Evolutionary conservation across 495 filamentous ascomycete species (phyloP), one percentile per base, ranked within the genome.

Genomic region (Bryoglossum gracile): DNA sequence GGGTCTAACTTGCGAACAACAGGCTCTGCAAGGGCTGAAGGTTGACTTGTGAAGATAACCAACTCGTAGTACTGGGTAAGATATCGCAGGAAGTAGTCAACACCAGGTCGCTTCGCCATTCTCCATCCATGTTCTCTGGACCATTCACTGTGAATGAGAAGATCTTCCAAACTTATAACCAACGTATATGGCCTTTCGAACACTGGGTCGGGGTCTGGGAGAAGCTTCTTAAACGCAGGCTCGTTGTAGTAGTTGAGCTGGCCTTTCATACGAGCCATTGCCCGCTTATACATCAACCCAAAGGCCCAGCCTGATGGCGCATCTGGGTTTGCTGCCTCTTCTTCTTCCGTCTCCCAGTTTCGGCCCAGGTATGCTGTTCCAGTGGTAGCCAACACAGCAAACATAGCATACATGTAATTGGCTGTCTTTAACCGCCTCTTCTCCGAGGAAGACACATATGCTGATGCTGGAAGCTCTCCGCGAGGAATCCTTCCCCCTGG

Each of bases 51-150:
- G 71, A 95, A 98, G 37, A 98, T 77, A 30, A 96, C 94, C 18
- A 98, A 74, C 64, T 98, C 92, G 65, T 95, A 98, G 73, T 97
- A 96, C 63, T 95, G 88, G 66, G 83, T 89, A 32, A 98, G 74
- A 62, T 98, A 98, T 60, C 85, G 87, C 45, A 98, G 66, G 71
- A 98, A 97, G 72, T 98, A 98, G 69, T 98, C 92, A 37, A 95
- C 75, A 33, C 92, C 92, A 22, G 92, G 92, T 26, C 92, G 80
- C 70, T 98, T 98, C 34, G 92, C 92, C 55, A 91, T 78, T 48
- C 91, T 81, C 91, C 92, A 98, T 22, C 92, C 92, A 57, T 96
- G 85, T 57, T 97, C 84, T 42, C 89, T 78, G 17, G 79, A 79
- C 92, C 92, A 98, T 58, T 94, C 86, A 63, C 83, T 89, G 66